Evolutionary conservation across 2,329 filamentous ascomycete species (phyloP).

Genomic region (Shiraia sp.): DNA sequence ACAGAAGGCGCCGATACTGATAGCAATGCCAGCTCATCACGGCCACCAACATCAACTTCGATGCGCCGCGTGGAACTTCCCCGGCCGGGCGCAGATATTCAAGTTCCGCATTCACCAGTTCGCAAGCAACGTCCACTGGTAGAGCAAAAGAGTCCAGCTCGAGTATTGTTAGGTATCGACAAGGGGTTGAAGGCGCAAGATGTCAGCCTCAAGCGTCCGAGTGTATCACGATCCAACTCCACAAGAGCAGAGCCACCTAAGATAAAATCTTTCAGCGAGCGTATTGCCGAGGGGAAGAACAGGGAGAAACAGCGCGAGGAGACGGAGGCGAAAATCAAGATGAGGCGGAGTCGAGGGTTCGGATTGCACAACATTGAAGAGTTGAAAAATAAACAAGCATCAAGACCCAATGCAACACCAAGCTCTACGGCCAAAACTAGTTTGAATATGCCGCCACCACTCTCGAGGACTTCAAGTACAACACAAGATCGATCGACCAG

Average conservation of each 20-base stretch:
- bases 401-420: conserved; percentile 32
- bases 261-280: conserved; percentile 76
- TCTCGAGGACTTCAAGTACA: conserved; percentile 11
- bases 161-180: conserved; percentile 84
- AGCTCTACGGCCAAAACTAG: conserved; percentile 26
- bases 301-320: conserved; percentile 49
- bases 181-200: conserved; percentile 81
- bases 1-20: conserved; percentile 25
- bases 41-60: conserved; percentile 29
- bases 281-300: conserved; percentile 69
- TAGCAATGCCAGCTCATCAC: conserved; percentile 26
- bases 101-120: conserved; percentile 77
- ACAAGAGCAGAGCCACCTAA: conserved; percentile 25
- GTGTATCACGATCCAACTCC: conserved; percentile 50
- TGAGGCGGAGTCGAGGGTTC: conserved; percentile 48
- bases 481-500: conserved; percentile 21
- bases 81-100: conserved; percentile 50
- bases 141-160: conserved; percentile 73
- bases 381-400: conserved; percentile 27
- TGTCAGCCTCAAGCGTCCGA: conserved; percentile 73
- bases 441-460: conserved; percentile 21
- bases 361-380: conserved; percentile 37
- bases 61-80: conserved; percentile 27
- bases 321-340: conserved; percentile 49
- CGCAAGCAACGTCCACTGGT: conserved; percentile 53